Conservation (phyloP, 1,139 yeast genomes). For the Zygotorulaspora mrakii region DNA sequence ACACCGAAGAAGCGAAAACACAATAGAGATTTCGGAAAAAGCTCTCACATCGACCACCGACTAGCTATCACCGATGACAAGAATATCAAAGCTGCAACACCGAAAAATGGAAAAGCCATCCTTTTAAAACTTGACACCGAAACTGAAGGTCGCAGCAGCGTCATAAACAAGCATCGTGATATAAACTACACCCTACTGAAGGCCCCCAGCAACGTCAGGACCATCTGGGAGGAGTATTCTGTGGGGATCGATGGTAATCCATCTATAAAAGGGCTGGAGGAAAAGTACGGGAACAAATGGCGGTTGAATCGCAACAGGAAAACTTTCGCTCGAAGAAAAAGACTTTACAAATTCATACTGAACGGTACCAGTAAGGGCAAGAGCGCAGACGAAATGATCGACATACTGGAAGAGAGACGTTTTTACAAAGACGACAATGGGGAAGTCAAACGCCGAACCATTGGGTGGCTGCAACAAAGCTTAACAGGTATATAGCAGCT, state of each 20-base stretch:
- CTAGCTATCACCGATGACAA: no score
- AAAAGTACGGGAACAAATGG: constrained; percentile 39
- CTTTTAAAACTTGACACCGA: not conserved
- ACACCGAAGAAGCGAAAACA: not conserved
- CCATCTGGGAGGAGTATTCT: constrained; percentile 39
- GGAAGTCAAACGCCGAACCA: constrained; percentile 34
- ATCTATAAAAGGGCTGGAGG: constrained; percentile 36
- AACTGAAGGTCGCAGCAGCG: not conserved
- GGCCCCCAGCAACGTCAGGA: constrained; percentile 37
- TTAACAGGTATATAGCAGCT: constrained; percentile 33
- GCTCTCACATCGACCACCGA: no score
- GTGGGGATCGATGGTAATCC: constrained; percentile 39
- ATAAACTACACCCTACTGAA: constrained; percentile 32
- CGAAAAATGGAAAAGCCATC: not conserved
- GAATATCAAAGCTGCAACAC: not conserved
- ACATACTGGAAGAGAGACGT: constrained; percentile 33
- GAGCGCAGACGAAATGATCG: constrained; percentile 37
- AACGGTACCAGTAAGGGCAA: constrained; percentile 37
- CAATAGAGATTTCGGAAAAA: not conserved
- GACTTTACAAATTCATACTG: constrained; percentile 37
- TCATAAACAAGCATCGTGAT: constrained; percentile 11
- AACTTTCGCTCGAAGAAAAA: constrained; percentile 38
- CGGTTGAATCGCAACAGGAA: constrained; percentile 34
- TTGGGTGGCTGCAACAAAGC: constrained; percentile 39
- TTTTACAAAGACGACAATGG: constrained; percentile 35